These are phyloP conservation scores for Physcia stellaris DNA, from an alignment of 495 filamentous ascomycete genomes.

Conservation along the genomic window DNA sequence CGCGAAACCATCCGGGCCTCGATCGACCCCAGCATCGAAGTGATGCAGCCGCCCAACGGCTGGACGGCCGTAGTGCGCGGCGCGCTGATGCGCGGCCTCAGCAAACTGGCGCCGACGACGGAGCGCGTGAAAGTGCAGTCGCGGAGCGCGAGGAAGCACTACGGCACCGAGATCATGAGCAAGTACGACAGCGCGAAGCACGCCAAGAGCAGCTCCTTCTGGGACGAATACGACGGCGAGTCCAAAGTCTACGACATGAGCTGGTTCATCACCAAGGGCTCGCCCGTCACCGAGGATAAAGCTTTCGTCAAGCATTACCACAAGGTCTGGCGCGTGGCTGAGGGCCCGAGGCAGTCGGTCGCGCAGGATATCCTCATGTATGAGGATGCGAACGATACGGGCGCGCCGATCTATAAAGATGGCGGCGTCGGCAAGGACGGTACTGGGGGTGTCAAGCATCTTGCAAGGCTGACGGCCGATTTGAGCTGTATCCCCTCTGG, in stretches of 20 bases:
- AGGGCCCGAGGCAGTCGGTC: conserved; percentile 10
- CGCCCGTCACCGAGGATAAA: conserved; percentile 14
- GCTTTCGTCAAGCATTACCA: conserved; percentile 9
- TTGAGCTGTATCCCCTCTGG: conserved; percentile 6
- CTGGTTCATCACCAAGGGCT: conserved; percentile 22
- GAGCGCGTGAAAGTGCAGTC: conserved; percentile 18
- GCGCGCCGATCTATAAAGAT: conserved; percentile 8
- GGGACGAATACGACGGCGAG: conserved; percentile 12
- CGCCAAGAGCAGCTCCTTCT: conserved; percentile 12
- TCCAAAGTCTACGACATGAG: conserved; percentile 13
- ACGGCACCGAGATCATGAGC: conserved; percentile 16
- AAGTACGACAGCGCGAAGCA: conserved; percentile 15
- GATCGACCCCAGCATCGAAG: conserved; percentile 8
- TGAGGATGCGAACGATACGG: conserved; percentile 6
- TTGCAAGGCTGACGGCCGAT: conserved; percentile 10
- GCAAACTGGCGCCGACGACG: conserved; percentile 10
- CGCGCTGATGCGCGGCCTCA: conserved; percentile 25
- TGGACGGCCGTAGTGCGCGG: conserved; percentile 32
- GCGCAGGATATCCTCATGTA: conserved; percentile 9
- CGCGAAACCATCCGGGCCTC: conserved; percentile 10
- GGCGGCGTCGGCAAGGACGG: too few relatives aligned
- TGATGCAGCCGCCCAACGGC: conserved; percentile 12
- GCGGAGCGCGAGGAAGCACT: conserved; percentile 26
- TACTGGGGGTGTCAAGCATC: conserved; percentile 3
- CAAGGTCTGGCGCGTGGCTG: not conserved